A percentile compares a stretch with the other conserved stretches of the same genome.
Evolutionary conservation across 306 rosid genomes (phyloP).

Genomic region (Coriaria nepalensis): DNA sequence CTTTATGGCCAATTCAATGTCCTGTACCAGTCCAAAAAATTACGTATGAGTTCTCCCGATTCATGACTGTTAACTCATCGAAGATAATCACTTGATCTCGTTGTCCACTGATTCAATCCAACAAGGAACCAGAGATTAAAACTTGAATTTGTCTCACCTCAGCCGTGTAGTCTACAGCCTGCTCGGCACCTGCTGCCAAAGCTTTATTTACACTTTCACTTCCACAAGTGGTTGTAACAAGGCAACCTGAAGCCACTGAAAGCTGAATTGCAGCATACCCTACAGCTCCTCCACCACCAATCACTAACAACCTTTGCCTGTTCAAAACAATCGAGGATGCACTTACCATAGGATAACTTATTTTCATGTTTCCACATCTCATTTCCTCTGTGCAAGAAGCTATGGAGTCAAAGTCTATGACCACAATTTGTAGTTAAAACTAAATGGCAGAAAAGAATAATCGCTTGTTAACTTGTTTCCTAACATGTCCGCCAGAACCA

Average conservation of each 20-base stretch:
- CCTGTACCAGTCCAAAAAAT: conserved; percentile 24
- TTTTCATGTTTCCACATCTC: no score
- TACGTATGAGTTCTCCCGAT: not conserved
- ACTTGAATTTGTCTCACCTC: conserved; percentile 41
- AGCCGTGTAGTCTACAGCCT: conserved; percentile 68
- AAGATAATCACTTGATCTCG: not conserved
- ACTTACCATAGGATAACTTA: conserved; percentile 7
- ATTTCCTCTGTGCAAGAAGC: no score
- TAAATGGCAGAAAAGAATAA: no score
- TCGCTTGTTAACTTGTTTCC: no score
- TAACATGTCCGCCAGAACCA: no score
- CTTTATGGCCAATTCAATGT: conserved; percentile 46
- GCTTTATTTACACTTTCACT: conserved; percentile 49
- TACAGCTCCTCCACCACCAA: conserved; percentile 99
- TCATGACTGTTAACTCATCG: not conserved
- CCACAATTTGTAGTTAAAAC: no score
- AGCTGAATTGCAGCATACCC: conserved; percentile 81
- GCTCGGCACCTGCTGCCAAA: conserved; percentile 81
- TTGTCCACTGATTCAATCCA: conserved; percentile 1
- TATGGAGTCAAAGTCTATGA: no score
- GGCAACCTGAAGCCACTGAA: conserved; percentile 72
- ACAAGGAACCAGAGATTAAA: conserved; percentile 13
- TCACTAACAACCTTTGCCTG: conserved; percentile 76
- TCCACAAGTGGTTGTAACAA: conserved; percentile 78
- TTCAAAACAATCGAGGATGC: conserved; percentile 19